phyloP scores from a whole-genome alignment of 2,329 filamentous ascomycete genomes.

The Penicillium sp. region DNA sequence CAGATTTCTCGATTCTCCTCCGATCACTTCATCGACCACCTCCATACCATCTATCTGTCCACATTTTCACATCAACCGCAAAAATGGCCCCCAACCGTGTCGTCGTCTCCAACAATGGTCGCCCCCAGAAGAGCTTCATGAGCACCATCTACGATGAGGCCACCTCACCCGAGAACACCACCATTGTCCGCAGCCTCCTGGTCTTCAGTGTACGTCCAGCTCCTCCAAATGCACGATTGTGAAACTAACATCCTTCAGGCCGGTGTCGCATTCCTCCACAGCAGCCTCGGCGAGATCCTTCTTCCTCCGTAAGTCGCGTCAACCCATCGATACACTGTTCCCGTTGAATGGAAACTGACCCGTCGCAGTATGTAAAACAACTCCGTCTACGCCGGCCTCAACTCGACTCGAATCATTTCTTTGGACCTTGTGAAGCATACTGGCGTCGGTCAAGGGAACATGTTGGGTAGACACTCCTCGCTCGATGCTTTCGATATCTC shows the following conservation, averaged over 20 bases:
- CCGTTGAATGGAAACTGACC: slow-evolving; percentile 4
- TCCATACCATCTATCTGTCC: slow-evolving; percentile 1
- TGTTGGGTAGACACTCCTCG: slow-evolving; percentile 11
- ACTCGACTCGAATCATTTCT: slow-evolving; percentile 11
- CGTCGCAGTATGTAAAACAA: slow-evolving; percentile 12
- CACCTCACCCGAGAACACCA: slow-evolving; percentile 63
- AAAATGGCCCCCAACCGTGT: slow-evolving; percentile 61
- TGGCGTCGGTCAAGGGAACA: slow-evolving; percentile 17
- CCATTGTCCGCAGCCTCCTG: slow-evolving; percentile 63
- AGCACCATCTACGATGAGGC: slow-evolving; percentile 58
- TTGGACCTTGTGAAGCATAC: slow-evolving; percentile 13
- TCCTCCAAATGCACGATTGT: neutral
- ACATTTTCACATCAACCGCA: slow-evolving; percentile 3
- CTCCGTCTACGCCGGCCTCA: slow-evolving; percentile 6
- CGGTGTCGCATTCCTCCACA: slow-evolving; percentile 63
- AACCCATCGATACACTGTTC: neutral
- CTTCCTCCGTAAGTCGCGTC: slow-evolving; percentile 53
- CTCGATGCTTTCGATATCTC: slow-evolving; percentile 14
- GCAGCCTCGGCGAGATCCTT: slow-evolving; percentile 63
- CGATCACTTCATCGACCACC: slow-evolving; percentile 5
- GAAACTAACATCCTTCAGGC: slow-evolving; percentile 44
- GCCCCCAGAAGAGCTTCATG: slow-evolving; percentile 50
- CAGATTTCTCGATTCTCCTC: slow-evolving; percentile 32
- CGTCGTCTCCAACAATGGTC: slow-evolving; percentile 47
- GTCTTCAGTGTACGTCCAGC: slow-evolving; percentile 60